These are phyloP conservation scores for Neltuma alba DNA, from an alignment of 306 rosid species.

Conservation along the genomic window DNA sequence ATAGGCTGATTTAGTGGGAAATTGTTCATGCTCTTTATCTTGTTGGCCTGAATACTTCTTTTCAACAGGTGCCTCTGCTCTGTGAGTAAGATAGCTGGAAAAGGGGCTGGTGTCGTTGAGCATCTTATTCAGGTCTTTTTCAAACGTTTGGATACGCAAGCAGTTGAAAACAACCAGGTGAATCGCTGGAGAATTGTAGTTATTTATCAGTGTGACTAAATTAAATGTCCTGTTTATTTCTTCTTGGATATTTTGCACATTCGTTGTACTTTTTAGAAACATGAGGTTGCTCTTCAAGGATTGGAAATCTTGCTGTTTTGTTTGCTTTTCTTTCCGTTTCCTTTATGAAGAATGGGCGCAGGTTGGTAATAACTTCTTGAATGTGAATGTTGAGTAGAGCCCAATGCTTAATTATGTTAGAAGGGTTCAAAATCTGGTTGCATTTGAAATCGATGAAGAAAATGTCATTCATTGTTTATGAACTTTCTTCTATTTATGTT, in stretches of 20 bases:
- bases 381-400: neutral
- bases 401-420: neutral
- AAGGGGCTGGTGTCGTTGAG: slow-evolving; percentile 76
- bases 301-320: neutral
- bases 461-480: neutral
- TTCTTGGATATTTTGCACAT: slow-evolving; percentile 18
- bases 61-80: slow-evolving; percentile 87
- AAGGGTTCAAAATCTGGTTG: neutral
- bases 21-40: slow-evolving; percentile 4
- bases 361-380: neutral
- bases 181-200: slow-evolving; percentile 20
- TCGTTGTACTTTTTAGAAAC: neutral
- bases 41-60: slow-evolving; percentile 27
- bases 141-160: slow-evolving; percentile 74
- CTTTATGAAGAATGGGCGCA: neutral
- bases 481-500: neutral
- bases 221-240: neutral
- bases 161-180: slow-evolving; percentile 88
- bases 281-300: neutral
- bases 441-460: neutral
- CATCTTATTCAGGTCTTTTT: slow-evolving; percentile 83
- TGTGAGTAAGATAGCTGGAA: slow-evolving; percentile 80
- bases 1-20: slow-evolving; percentile 26
- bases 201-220: neutral
- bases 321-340: neutral